Base-by-base conservation (phyloP, 2,329 filamentous ascomycete species). In the Phaeoacremonium minimum region DNA sequence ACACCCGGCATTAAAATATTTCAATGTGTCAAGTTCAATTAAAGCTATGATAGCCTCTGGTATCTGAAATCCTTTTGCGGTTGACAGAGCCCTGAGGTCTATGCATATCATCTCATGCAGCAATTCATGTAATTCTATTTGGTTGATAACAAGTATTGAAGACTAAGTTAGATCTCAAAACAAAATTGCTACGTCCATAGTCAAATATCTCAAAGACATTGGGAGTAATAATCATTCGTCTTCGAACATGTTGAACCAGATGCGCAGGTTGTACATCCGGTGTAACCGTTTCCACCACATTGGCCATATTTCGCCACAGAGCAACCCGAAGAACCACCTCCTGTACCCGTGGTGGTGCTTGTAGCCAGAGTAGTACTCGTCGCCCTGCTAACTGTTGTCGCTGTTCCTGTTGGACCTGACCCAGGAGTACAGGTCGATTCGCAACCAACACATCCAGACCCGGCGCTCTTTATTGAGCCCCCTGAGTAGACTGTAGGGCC, bases 401-500 rank as follows among this genome's bases (percentile, higher is more conserved):
- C 22, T n/a, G 22, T 26, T n/a, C 22, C 22, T 9, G n/a, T n/a
- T 9, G 22, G 2, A 9, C 22, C 22, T 7, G 18, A 17, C 9
- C 62, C 61, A 6, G 49, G 56, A 22, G 49, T 54, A 41, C 58
- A 66, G 18, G 56, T 67, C 18, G 55, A 51, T 35, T 62, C 64
- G 36, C 66, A 69, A 5, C 59, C 64, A 7, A 41, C 43, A 47
- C 67, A 71, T 3, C 40, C 51, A 3, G 57, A 58, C 13, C 67
- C 66, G 11, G 66, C 60, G 5, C 41, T 44, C 52, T 64, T 64
- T 5, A 58, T 64, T 3, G 56, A 55, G 1, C 67, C 67, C n/a
- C 57, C 55, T 0, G 61, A 42, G 35, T 63, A 55, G 17, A 71
- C 67, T 2, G 55, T 46, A 3, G 66, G 66, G 4, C 69, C 68